Percentiles rank a stretch among this genome's conserved stretches.
These are phyloP conservation scores for Acephala macrosclerotiorum DNA, from an alignment of 2,329 filamentous ascomycete genomes.

Conservation along the genomic window DNA sequence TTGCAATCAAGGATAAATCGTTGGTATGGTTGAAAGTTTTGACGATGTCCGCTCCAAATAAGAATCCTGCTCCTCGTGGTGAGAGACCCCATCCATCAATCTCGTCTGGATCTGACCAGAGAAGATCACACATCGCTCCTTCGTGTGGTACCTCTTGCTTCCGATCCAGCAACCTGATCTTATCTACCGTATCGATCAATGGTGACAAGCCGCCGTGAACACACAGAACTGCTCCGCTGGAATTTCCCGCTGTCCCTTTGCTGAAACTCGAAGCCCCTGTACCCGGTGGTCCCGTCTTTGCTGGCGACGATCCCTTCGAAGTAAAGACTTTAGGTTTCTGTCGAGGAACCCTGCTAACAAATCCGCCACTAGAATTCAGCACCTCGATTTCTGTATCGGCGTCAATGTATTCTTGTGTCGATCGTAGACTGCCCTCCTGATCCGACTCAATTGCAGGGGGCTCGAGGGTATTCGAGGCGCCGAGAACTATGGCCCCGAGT, in stretches of 20 bases:
- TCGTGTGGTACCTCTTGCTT: slow-evolving; percentile 99
- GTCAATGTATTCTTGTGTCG: slow-evolving; percentile 59
- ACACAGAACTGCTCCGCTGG: slow-evolving; percentile 86
- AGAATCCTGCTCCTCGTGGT: slow-evolving; percentile 91
- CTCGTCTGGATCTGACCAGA: slow-evolving; percentile 98
- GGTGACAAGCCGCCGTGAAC: slow-evolving; percentile 95
- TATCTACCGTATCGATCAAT: slow-evolving; percentile 91
- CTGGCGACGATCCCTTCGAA: slow-evolving; percentile 49
- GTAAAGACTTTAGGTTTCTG: slow-evolving; percentile 40
- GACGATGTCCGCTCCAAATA: slow-evolving; percentile 95
- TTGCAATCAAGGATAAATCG: slow-evolving; percentile 88
- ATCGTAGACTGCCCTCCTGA: slow-evolving; percentile 8
- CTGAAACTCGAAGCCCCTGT: slow-evolving; percentile 79
- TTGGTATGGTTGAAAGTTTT: slow-evolving; percentile 96
- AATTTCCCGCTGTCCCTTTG: slow-evolving; percentile 67
- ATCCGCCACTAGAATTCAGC: slow-evolving; percentile 80
- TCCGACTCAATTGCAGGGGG: slow-evolving; percentile 43
- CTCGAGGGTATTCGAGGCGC: slow-evolving; percentile 73
- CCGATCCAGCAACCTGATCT: slow-evolving; percentile 91
- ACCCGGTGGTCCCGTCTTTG: slow-evolving; percentile 75
- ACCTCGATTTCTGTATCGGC: slow-evolving; percentile 92
- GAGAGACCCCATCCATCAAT: slow-evolving; percentile 96
- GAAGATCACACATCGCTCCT: slow-evolving; percentile 96
- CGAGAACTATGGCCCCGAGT: slow-evolving; percentile 94
- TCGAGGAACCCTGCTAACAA: slow-evolving; percentile 76